Evolutionary conservation across 2,329 filamentous ascomycete species (phyloP).

Genomic region (Chaetomium sp.): DNA sequence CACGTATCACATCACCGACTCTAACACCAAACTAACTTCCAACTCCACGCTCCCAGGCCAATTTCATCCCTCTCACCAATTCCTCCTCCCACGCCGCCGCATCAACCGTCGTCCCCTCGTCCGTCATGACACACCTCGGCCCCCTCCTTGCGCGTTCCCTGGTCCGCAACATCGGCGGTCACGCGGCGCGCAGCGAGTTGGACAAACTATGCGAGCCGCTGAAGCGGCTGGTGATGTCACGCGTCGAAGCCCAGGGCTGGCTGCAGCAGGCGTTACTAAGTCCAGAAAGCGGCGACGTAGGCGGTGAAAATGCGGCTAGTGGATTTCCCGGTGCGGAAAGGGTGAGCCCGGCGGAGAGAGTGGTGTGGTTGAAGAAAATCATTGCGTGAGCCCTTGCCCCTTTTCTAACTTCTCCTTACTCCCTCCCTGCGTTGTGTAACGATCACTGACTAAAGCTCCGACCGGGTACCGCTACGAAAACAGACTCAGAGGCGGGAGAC

Average conservation of each 20-base stretch:
- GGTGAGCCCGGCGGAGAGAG: constrained; percentile 53
- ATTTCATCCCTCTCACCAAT: constrained; percentile 43
- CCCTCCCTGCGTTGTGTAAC: not conserved
- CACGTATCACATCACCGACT: not conserved
- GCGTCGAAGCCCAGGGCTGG: constrained; percentile 53
- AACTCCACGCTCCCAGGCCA: constrained; percentile 34
- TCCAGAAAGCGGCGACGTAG: constrained; percentile 25
- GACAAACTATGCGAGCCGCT: constrained; percentile 65
- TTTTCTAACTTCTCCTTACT: not conserved
- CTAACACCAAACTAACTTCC: not conserved
- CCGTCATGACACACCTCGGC: constrained; percentile 53
- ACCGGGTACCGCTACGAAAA: not conserved
- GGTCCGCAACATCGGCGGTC: constrained; percentile 60
- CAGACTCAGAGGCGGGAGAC: constrained; percentile 56
- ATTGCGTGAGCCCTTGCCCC: constrained; percentile 43
- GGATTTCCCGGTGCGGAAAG: constrained; percentile 42
- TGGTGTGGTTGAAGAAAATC: constrained; percentile 59
- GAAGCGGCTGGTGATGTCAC: constrained; percentile 57
- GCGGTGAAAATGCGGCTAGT: not conserved
- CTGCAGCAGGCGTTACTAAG: constrained; percentile 51
- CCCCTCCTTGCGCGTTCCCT: constrained; percentile 54
- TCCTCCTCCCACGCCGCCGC: not conserved
- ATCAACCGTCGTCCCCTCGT: constrained; percentile 28
- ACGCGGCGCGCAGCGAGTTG: constrained; percentile 63
- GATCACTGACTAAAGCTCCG: not conserved